Percentiles rank a stretch among this genome's conserved stretches.
Evolutionary conservation across 495 filamentous ascomycete genomes (phyloP).

Genomic region (Talaromyces thailandensis): DNA sequence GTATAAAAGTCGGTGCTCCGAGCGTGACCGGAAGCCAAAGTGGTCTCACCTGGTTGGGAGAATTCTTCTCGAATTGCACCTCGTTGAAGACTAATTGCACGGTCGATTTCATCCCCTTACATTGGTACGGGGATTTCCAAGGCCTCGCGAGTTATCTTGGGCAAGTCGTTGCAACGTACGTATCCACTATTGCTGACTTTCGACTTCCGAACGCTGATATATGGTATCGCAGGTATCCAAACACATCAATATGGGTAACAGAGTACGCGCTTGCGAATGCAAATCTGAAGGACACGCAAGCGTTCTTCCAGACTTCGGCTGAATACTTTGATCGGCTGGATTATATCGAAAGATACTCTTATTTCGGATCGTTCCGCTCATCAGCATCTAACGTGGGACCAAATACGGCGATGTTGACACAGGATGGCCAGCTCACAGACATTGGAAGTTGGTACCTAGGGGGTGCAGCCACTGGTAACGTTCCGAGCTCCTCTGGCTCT

Average conservation of each 20-base stretch:
- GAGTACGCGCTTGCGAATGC: slow-evolving; percentile 51
- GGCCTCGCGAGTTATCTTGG: slow-evolving; percentile 65
- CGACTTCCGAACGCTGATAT: background rate
- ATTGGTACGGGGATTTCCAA: slow-evolving; percentile 72
- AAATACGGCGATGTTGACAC: slow-evolving; percentile 56
- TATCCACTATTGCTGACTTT: slow-evolving; percentile 17
- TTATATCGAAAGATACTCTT: slow-evolving; percentile 55
- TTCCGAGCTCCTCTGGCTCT: slow-evolving; percentile 10
- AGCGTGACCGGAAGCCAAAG: slow-evolving; percentile 43
- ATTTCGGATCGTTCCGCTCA: slow-evolving; percentile 65
- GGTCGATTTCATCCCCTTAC: slow-evolving; percentile 63
- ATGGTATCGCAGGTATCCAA: background rate
- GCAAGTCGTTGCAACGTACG: slow-evolving; percentile 46
- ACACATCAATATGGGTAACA: slow-evolving; percentile 56
- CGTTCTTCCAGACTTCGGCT: slow-evolving; percentile 53
- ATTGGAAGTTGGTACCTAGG: slow-evolving; percentile 72
- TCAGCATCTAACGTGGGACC: slow-evolving; percentile 59
- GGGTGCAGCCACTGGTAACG: slow-evolving; percentile 35
- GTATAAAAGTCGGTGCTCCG: slow-evolving; percentile 49
- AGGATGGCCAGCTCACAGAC: slow-evolving; percentile 54
- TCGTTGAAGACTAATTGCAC: slow-evolving; percentile 43
- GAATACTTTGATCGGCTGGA: slow-evolving; percentile 56
- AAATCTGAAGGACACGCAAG: slow-evolving; percentile 42
- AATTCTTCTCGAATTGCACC: slow-evolving; percentile 43
- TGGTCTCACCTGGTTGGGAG: slow-evolving; percentile 55